These are phyloP conservation scores for Scutellaria barbata DNA, from an alignment of 257 asterid species.

Conservation along the genomic window DNA sequence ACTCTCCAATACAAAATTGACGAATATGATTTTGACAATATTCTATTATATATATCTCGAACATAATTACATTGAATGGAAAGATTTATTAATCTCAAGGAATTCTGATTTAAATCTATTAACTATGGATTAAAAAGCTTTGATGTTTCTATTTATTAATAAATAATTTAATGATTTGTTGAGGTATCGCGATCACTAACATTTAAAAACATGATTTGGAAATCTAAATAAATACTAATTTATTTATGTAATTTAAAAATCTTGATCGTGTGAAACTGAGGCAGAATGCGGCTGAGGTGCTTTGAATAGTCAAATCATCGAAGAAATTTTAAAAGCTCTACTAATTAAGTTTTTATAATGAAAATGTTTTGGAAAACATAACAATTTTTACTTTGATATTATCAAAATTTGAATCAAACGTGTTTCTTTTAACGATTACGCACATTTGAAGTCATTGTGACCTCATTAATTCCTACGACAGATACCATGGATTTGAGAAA, in stretches of 20 bases:
- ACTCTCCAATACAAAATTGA: no score
- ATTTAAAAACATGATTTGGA: slow-evolving; percentile 19
- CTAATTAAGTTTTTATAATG: background rate
- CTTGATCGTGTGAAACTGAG: slow-evolving; percentile 18
- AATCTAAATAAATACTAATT: background rate
- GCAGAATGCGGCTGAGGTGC: slow-evolving; percentile 19
- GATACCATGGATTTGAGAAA: slow-evolving; percentile 5
- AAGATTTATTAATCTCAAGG: slow-evolving; percentile 12
- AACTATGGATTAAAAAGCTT: background rate
- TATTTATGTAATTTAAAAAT: slow-evolving; percentile 3
- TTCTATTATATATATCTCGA: background rate
- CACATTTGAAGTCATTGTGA: slow-evolving; percentile 30
- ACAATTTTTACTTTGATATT: background rate
- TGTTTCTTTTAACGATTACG: slow-evolving; percentile 19
- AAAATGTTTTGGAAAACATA: background rate
- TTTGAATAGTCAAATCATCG: slow-evolving; percentile 25
- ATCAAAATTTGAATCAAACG: background rate
- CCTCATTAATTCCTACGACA: background rate
- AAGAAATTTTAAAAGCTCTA: background rate
- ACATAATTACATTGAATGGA: background rate
- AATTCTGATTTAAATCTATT: background rate
- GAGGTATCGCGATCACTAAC: slow-evolving; percentile 5
- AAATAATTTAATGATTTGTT: slow-evolving; percentile 19
- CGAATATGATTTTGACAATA: no score
- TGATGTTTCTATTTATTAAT: background rate